Conservation (phyloP, 2,329 filamentous ascomycete species). For the Aspergillus ruber region DNA sequence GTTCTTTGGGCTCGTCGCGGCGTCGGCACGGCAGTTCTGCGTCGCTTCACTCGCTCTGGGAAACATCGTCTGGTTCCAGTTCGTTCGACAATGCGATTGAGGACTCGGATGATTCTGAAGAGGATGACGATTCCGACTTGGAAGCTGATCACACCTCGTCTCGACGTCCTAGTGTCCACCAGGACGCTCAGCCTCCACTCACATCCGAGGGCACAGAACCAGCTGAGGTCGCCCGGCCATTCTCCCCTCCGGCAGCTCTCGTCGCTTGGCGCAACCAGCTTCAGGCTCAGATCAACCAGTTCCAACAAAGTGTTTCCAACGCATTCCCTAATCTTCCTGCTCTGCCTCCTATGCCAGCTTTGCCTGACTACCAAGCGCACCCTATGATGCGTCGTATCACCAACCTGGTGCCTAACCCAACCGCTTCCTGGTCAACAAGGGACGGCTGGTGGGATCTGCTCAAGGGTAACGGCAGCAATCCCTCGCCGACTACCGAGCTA, state of each 20-base stretch:
- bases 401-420: constrained; percentile 63
- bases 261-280: constrained; percentile 68
- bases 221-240: constrained; percentile 22
- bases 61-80: constrained; percentile 45
- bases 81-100: constrained; percentile 40
- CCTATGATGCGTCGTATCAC: constrained; percentile 67
- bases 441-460: constrained; percentile 63
- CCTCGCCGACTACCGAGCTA: constrained; percentile 49
- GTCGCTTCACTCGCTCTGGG: constrained; percentile 63
- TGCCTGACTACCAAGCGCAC: constrained; percentile 68
- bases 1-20: constrained; percentile 49
- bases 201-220: constrained; percentile 20
- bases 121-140: constrained; percentile 13
- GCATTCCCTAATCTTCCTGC: constrained; percentile 54
- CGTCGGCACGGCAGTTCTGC: constrained; percentile 56
- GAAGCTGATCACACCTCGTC: constrained; percentile 22
- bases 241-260: constrained; percentile 56
- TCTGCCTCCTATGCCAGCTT: constrained; percentile 56
- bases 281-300: constrained; percentile 65
- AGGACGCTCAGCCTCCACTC: constrained; percentile 22
- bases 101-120: constrained; percentile 30
- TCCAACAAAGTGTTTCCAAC: constrained; percentile 65
- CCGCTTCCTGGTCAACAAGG: constrained; percentile 35
- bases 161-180: constrained; percentile 31
- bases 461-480: constrained; percentile 41